A percentile compares a stretch with the other conserved stretches of the same genome.
phyloP scores from a whole-genome alignment of 331 rosid species.

The Malus hybrid region DNA sequence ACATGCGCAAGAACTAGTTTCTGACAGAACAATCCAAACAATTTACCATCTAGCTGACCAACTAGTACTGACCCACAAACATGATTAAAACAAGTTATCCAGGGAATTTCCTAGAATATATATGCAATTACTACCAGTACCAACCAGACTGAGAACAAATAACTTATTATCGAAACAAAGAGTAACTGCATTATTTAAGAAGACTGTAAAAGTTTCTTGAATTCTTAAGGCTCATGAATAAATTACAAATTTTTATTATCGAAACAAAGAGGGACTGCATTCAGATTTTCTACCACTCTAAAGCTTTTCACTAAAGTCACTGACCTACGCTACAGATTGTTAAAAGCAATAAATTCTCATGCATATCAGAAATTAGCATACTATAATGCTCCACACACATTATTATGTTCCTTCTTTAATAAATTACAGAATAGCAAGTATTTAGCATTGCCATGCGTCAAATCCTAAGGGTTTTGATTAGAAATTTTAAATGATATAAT shows the following conservation, averaged over 20 bases:
- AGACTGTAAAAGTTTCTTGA: background rate
- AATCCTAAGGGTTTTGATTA: background rate
- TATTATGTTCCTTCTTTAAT: too few species aligned
- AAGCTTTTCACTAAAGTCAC: background rate
- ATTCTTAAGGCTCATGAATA: background rate
- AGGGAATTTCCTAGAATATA: background rate
- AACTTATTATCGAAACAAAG: background rate
- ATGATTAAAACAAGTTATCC: background rate
- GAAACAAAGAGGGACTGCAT: background rate
- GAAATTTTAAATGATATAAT: background rate
- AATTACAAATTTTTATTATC: background rate
- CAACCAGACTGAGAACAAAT: background rate
- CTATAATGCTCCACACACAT: too few species aligned
- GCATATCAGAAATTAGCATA: too few species aligned
- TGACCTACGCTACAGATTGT: background rate
- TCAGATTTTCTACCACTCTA: background rate
- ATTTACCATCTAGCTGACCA: background rate
- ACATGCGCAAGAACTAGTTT: background rate
- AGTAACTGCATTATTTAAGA: background rate
- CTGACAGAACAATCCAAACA: background rate
- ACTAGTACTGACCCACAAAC: background rate
- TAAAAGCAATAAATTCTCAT: background rate
- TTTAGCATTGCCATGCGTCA: background rate
- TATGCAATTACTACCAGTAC: background rate
- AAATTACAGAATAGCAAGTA: too few species aligned